Evolutionary conservation across 2,329 filamentous ascomycete genomes (phyloP), one percentile per base, ranked within the genome.

Genomic region (Diaporthe citri): DNA sequence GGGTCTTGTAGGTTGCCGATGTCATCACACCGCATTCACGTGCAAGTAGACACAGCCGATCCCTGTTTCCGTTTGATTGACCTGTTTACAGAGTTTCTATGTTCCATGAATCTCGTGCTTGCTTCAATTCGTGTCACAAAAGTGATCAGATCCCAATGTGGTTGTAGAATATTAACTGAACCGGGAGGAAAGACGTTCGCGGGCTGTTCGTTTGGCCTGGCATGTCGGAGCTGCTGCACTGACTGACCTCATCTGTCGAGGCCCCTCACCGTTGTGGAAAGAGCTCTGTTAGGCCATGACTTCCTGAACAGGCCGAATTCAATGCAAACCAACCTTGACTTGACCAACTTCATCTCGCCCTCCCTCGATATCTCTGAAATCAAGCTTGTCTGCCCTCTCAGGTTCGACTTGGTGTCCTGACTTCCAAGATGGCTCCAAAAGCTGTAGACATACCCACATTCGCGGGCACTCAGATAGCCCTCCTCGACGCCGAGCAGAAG

Each of bases 401-500:
- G 48, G 31, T 39, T 10, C 28, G 46, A 9, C 31, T 5, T 36
- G 62, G 43, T 51, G 12, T 36, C 13, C 4, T 67, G n/a, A 17
- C 48, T 20, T 22, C n/a, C 41, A 69, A 76, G 51, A 87, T 87
- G 86, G 74, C 84, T 56, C 73, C 69, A 25, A 48, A 46, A 5
- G 51, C 76, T 12, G 81, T 91, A 76, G 90, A 93, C 80, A 89
- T 96, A 75, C 85, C 91, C 62, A 84, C 89, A 62, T 97, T 97
- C 83, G 93, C 94, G 13, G 83, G 86, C 62, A 90, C 90, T 1
- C 95, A 97, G 82, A 89, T 96, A 71, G 84, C 87, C 52, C 90
- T 97, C 67, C 90, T 97, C 52, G 88, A 91, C 60, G 87, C 86
- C 70, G 95, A 97, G 83, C 91, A 95, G 41, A 88, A 91, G 79